A percentile compares a stretch with the other conserved stretches of the same genome.
These are phyloP conservation scores for Malus asiatica DNA, from an alignment of 306 rosid genomes.

Conservation along the genomic window DNA sequence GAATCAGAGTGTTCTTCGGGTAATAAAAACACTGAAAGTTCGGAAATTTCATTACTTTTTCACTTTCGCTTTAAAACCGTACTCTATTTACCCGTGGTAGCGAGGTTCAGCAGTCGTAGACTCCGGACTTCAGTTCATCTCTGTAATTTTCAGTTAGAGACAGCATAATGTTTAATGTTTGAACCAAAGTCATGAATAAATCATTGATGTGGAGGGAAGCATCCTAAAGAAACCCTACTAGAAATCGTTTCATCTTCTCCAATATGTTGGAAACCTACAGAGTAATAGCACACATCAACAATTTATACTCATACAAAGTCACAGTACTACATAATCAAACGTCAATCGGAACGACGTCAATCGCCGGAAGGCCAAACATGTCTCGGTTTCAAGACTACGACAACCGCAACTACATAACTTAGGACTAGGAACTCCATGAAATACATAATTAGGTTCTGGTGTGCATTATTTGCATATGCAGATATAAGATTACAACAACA, in stretches of 20 bases:
- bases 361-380: not conserved
- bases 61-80: not conserved
- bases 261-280: not conserved
- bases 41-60: not conserved
- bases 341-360: not conserved
- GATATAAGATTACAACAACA: slow-evolving; percentile 8
- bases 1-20: not conserved
- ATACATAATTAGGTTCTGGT: slow-evolving; percentile 4
- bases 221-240: not conserved
- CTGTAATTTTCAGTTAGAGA: too few species aligned
- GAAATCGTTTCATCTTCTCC: not conserved
- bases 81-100: not conserved
- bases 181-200: not conserved
- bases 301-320: not conserved
- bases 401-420: slow-evolving; percentile 16
- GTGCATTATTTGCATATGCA: slow-evolving; percentile 16
- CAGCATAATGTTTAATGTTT: not conserved
- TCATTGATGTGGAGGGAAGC: not conserved
- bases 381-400: not conserved
- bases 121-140: too few species aligned
- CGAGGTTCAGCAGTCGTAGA: too few species aligned
- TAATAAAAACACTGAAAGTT: not conserved
- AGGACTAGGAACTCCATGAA: slow-evolving; percentile 6
- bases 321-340: not conserved
- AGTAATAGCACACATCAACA: not conserved